These are phyloP conservation scores for Neonothopanus nambi DNA, from an alignment of 1,284 basidiomycete species.

Conservation along the genomic window DNA sequence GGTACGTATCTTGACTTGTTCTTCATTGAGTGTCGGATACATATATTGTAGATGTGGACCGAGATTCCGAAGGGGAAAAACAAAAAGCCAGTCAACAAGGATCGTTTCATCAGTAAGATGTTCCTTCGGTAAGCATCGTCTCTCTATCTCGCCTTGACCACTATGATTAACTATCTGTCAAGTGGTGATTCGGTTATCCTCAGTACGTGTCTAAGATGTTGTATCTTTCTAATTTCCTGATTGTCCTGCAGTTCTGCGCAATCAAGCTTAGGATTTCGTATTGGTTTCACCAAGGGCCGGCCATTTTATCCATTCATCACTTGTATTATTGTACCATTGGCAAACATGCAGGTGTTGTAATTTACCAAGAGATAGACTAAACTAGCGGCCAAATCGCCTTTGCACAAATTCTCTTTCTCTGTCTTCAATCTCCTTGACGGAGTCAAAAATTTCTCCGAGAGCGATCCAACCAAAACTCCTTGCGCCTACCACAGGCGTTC, in stretches of 20 bases:
- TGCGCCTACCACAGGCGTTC: too few species aligned
- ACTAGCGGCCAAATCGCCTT: too few species aligned
- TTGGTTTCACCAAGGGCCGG: too few species aligned
- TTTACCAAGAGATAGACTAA: too few species aligned
- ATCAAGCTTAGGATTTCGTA: conserved; percentile 65
- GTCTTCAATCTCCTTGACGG: too few species aligned
- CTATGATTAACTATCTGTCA: conserved; percentile 17
- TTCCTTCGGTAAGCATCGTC: conserved; percentile 69
- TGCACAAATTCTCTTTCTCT: too few species aligned
- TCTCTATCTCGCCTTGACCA: conserved; percentile 12
- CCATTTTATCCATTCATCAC: too few species aligned
- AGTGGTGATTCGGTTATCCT: conserved; percentile 96
- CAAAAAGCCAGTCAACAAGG: conserved; percentile 98
- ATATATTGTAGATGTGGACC: conserved; percentile 87
- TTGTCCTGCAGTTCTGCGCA: conserved; percentile 68
- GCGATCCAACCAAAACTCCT: too few species aligned
- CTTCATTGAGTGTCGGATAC: background rate
- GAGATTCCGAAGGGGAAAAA: conserved; percentile 98
- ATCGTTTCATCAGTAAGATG: conserved; percentile 99
- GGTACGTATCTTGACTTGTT: conserved; percentile 41
- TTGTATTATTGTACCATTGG: too few species aligned
- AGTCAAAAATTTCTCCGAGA: too few species aligned
- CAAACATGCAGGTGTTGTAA: too few species aligned
- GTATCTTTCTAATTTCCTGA: conserved; percentile 11
- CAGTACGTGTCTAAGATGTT: conserved; percentile 53